phyloP scores from a whole-genome alignment of 2,329 filamentous ascomycete species.

The Neofusicoccum laricinum region DNA sequence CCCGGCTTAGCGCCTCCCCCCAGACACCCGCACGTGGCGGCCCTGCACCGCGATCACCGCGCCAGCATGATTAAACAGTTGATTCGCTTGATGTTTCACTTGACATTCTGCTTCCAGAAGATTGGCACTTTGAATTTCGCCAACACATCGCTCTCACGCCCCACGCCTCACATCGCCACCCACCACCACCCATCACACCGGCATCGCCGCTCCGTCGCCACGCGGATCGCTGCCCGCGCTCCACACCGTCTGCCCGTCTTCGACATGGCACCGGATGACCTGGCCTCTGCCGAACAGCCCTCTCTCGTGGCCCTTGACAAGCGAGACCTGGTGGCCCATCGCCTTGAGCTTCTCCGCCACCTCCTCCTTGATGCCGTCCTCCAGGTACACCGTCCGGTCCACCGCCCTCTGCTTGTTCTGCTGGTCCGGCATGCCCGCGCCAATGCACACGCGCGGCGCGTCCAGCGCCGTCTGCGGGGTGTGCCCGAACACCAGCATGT shows the following conservation, averaged over 20 bases:
- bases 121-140: not conserved
- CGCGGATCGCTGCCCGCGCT: conserved; percentile 85
- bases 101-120: not conserved
- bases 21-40: not conserved
- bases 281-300: conserved; percentile 81
- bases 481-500: conserved; percentile 78
- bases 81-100: not conserved
- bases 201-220: conserved; percentile 74
- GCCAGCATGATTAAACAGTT: not conserved
- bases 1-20: not conserved
- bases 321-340: conserved; percentile 70
- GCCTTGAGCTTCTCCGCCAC: conserved; percentile 64
- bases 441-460: conserved; percentile 85
- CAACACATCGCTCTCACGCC: not conserved
- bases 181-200: conserved; percentile 25
- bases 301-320: conserved; percentile 64
- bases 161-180: too few species aligned
- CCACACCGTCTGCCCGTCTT: conserved; percentile 74
- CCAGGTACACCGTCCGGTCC: conserved; percentile 68
- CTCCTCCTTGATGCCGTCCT: conserved; percentile 73
- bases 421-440: conserved; percentile 61
- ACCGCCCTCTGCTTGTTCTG: conserved; percentile 49
- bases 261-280: conserved; percentile 74
- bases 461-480: conserved; percentile 87
- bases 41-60: not conserved